These are phyloP conservation scores for Botryotinia convoluta DNA, from an alignment of 2,329 filamentous ascomycete genomes.

Conservation along the genomic window DNA sequence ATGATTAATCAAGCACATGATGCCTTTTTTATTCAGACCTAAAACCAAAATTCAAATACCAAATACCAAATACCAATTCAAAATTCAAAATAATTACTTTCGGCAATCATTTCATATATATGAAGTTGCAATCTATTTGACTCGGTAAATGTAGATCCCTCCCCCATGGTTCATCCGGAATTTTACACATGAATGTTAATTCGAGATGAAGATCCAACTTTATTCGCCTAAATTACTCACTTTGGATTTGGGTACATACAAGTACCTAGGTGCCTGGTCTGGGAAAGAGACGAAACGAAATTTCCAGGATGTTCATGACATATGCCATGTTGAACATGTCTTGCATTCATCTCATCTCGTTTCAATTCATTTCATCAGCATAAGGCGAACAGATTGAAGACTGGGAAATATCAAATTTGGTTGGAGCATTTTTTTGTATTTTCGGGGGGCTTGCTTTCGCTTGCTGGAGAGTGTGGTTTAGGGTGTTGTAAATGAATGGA, in stretches of 20 bases:
- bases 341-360: neutral
- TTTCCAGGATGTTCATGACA: neutral
- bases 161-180: constrained; percentile 1
- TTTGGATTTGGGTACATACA: neutral
- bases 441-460: too few species aligned
- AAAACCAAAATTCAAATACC: neutral
- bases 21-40: neutral
- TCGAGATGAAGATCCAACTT: neutral
- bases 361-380: neutral
- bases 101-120: neutral
- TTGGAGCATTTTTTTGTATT: neutral
- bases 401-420: neutral
- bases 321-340: neutral
- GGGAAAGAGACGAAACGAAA: neutral
- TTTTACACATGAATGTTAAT: neutral
- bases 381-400: neutral
- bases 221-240: neutral
- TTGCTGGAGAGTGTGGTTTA: neutral
- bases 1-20: constrained; percentile 37
- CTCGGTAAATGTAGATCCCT: neutral
- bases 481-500: neutral
- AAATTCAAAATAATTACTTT: neutral
- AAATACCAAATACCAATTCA: neutral
- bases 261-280: neutral
- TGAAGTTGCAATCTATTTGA: neutral